phyloP scores from a whole-genome alignment of 208 protist species.

The Acanthamoeba healyi region DNA sequence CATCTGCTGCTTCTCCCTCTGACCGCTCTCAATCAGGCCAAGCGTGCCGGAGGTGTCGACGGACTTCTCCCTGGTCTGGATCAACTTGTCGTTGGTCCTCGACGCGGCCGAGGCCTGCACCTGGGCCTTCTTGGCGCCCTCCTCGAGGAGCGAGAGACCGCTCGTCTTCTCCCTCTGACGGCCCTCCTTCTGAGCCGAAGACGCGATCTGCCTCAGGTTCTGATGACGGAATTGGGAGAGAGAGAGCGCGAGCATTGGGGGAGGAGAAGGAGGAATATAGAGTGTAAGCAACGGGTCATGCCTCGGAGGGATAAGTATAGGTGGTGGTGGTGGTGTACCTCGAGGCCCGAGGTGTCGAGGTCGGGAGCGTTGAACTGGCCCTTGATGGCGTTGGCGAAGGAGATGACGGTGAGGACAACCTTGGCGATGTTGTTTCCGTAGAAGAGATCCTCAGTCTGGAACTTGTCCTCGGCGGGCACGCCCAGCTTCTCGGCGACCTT shows the following conservation, averaged over 20 bases:
- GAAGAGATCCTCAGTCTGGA: conserved; percentile 53
- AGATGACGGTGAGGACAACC: conserved; percentile 11
- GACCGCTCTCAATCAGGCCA: conserved; percentile 11
- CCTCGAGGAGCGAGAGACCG: conserved; percentile 65
- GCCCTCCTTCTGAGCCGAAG: conserved; percentile 48
- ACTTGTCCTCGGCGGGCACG: conserved; percentile 49
- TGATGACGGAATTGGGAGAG: background rate
- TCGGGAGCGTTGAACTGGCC: conserved; percentile 7
- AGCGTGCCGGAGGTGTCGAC: conserved; percentile 56
- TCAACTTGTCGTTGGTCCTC: background rate
- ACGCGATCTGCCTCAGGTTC: conserved; percentile 35
- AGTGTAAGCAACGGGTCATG: background rate
- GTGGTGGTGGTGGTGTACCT: background rate
- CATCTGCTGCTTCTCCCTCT: conserved; percentile 50
- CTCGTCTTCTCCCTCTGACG: conserved; percentile 10
- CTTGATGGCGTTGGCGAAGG: conserved; percentile 21
- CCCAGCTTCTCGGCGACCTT: conserved; percentile 37
- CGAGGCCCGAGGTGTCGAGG: background rate
- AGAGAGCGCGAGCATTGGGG: background rate
- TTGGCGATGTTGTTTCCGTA: conserved; percentile 60
- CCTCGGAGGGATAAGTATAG: too few species aligned
- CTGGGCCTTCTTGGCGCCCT: conserved; percentile 33
- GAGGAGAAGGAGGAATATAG: background rate
- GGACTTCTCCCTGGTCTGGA: conserved; percentile 53
- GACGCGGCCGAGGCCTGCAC: conserved; percentile 49